Base-by-base conservation (phyloP, 2,329 filamentous ascomycete species). In the Arachnomyces sp. region DNA sequence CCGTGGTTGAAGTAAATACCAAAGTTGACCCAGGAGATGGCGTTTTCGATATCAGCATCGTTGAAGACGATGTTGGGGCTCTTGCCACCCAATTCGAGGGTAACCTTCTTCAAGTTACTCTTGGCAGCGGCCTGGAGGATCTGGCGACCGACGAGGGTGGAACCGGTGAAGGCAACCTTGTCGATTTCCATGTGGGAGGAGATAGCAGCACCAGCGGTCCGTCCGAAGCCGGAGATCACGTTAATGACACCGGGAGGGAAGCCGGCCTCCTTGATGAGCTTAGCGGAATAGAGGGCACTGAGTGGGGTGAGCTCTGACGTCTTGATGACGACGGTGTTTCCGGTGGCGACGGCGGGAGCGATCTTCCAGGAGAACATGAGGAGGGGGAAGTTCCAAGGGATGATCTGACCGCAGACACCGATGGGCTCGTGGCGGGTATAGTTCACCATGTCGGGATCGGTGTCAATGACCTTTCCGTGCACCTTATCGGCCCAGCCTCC, bases 401-500 rank as follows among this genome's bases (percentile, higher is more conserved):
- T 92, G 61, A 92, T 90, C 66, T 93, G 86, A 62, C 82, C 86
- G 65, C 86, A 92, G 48, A 88, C 83, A 67, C 84, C 84, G 48
- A 80, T 67, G 29, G 87, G 84, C 75, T 94, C 86, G 53, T 80
- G 78, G 60, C 76, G 74, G 52, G 85, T 88, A 73, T 92, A 93
- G 73, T 85, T 82, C 72, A 93, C 86, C 63, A 80, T 86, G 53
- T 88, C 83, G 43, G 78, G 75, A 55, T 75, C 71, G 52, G 86
- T 84, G 55, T 93, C 85, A 50, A 92, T 79, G 46, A 87, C 86
- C 75, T 89, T 87, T 67, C 87, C 87, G 69, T 82, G 74, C 54
- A 93, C 85, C 82, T 94, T 94, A 75, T 94, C 93, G 87, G 73
- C 93, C 83, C 85, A 94, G 49, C 87, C 87, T 61, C 77, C 86